Evolutionary conservation across 2,329 filamentous ascomycete species (phyloP).

Genomic region (Akanthomyces uredinophilus): DNA sequence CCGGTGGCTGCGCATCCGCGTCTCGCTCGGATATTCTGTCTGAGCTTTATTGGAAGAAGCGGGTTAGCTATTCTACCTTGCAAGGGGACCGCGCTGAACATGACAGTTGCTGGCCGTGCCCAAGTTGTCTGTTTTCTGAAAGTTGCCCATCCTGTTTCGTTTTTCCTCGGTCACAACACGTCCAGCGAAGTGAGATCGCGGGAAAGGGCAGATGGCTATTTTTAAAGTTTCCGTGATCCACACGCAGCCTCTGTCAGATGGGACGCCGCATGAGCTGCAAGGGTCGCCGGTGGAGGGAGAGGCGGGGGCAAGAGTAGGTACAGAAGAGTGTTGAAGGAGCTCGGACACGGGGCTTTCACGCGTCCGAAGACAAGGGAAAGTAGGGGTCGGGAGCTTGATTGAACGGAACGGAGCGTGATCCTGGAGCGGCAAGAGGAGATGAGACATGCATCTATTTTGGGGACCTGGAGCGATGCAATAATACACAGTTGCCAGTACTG

Average conservation of each 20-base stretch:
- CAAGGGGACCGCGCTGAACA: too few species aligned
- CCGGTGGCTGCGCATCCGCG: too few species aligned
- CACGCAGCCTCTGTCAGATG: neutral
- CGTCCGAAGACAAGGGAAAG: neutral
- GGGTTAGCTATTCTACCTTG: too few species aligned
- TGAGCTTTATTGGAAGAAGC: too few species aligned
- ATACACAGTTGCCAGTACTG: too few species aligned
- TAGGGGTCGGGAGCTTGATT: neutral
- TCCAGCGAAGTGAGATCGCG: neutral
- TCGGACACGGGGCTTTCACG: neutral
- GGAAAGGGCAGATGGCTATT: neutral
- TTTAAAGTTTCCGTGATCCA: neutral
- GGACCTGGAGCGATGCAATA: neutral
- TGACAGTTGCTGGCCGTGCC: too few species aligned
- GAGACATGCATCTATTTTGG: neutral
- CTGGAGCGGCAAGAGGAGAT: too few species aligned
- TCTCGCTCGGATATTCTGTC: too few species aligned
- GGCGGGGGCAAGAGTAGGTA: neutral
- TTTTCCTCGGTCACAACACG: neutral
- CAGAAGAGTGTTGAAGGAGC: neutral
- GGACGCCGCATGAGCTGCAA: neutral
- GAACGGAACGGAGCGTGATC: neutral
- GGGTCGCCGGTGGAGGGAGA: neutral
- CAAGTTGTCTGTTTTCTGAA: too few species aligned
- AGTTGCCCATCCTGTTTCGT: too few species aligned